These are phyloP conservation scores for Alloteropsis semialata DNA, from an alignment of 176 grass and related monocot species.

Conservation along the genomic window DNA sequence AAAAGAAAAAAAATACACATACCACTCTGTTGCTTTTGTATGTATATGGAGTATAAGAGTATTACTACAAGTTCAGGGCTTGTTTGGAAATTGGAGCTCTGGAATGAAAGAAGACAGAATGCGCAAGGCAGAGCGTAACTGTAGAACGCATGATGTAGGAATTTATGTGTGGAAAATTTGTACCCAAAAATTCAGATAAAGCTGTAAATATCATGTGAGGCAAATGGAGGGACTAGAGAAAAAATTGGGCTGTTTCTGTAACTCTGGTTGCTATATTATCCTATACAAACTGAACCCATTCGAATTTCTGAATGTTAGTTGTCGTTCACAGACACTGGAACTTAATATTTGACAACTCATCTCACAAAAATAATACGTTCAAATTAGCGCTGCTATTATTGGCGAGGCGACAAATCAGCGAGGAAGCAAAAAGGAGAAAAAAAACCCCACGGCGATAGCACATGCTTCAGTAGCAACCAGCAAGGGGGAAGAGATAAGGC, in stretches of 20 bases:
- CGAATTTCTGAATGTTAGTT: neutral
- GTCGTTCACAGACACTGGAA: neutral
- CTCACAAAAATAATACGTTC: neutral
- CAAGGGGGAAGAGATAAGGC: slow-evolving; percentile 24
- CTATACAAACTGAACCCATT: neutral
- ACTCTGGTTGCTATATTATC: neutral
- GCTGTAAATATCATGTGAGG: neutral
- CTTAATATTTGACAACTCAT: neutral
- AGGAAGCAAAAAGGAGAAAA: neutral
- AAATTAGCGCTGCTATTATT: neutral
- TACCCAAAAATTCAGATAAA: neutral
- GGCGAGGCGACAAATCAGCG: neutral
- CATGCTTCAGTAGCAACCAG: neutral
- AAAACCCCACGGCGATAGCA: neutral
- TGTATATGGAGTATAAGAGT: neutral
- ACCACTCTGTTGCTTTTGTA: neutral
- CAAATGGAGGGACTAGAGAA: neutral
- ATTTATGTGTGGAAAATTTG: neutral
- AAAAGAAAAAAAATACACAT: neutral
- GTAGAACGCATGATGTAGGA: neutral
- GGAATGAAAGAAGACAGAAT: neutral
- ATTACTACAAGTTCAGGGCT: neutral
- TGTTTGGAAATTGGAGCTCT: neutral
- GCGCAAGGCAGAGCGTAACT: neutral
- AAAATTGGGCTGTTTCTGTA: neutral